Percentiles rank a stretch among this genome's conserved stretches.
Conservation (phyloP, 805 yeast species). For the Barnettozyma sucrosica region DNA sequence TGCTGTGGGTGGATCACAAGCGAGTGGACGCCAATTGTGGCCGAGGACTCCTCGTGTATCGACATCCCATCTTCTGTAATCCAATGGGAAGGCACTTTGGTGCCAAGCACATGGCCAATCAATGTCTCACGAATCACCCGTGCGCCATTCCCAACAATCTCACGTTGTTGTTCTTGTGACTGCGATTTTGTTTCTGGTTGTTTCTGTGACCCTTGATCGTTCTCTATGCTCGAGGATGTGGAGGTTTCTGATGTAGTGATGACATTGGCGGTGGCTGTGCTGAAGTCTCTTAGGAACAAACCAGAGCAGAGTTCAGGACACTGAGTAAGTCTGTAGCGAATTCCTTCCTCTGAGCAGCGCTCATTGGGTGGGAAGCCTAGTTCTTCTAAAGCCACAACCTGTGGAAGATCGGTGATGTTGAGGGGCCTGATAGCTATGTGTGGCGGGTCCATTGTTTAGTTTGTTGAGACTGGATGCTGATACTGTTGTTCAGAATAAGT, state of each 20-base stretch:
- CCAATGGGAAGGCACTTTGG: conserved; percentile 49
- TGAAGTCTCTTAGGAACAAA: conserved; percentile 68
- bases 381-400: conserved; percentile 55
- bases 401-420: conserved; percentile 63
- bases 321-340: conserved; percentile 60
- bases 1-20: conserved; percentile 71
- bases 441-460: conserved; percentile 33
- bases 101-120: conserved; percentile 77
- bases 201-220: neutral
- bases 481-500: neutral
- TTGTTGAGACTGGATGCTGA: neutral
- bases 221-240: neutral
- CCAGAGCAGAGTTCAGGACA: conserved; percentile 94
- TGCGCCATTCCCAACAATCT: conserved; percentile 24
- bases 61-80: conserved; percentile 59
- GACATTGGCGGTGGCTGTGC: conserved; percentile 6
- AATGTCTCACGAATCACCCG: conserved; percentile 51
- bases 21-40: conserved; percentile 75
- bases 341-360: conserved; percentile 58
- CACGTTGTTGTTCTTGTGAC: conserved; percentile 11
- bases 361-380: conserved; percentile 67
- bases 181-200: no score
- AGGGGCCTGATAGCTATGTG: conserved; percentile 73
- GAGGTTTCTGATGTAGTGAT: neutral
- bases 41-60: conserved; percentile 68